These are phyloP conservation scores for Termitomyces sp. DNA, from an alignment of 768 basidiomycete species.

Conservation along the genomic window DNA sequence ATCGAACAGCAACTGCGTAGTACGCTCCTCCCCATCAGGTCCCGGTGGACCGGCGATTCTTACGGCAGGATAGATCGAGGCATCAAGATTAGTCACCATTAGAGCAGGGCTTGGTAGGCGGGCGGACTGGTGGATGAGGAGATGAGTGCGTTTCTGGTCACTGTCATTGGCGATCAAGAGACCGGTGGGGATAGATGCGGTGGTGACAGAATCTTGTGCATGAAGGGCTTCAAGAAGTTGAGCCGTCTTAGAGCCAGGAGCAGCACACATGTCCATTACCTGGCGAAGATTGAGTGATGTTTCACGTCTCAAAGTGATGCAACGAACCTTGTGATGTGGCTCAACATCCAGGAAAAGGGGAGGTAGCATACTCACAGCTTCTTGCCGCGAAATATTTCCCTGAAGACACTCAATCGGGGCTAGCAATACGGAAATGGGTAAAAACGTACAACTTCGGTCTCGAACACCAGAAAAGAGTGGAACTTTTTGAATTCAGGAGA, in stretches of 20 bases:
- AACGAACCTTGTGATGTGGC: slow-evolving; percentile 71
- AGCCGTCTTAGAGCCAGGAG: slow-evolving; percentile 96
- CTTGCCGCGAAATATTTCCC: slow-evolving; percentile 95
- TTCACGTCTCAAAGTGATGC: not conserved
- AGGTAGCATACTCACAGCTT: slow-evolving; percentile 99
- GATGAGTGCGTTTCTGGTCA: slow-evolving; percentile 89
- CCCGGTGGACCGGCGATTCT: slow-evolving; percentile 36
- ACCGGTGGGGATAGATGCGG: slow-evolving; percentile 71
- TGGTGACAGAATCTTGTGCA: slow-evolving; percentile 58
- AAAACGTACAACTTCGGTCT: slow-evolving; percentile 86
- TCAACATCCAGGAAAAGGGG: slow-evolving; percentile 92
- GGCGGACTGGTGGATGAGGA: slow-evolving; percentile 96
- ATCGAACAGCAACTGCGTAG: slow-evolving; percentile 72
- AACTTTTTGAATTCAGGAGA: slow-evolving; percentile 89
- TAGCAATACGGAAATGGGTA: not conserved
- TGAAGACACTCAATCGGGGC: slow-evolving; percentile 21
- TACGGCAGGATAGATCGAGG: slow-evolving; percentile 75
- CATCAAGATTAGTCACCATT: slow-evolving; percentile 96
- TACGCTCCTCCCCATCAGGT: slow-evolving; percentile 25
- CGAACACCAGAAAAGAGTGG: slow-evolving; percentile 93
- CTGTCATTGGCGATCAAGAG: slow-evolving; percentile 93
- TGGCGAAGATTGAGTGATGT: slow-evolving; percentile 20
- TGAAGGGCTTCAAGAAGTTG: slow-evolving; percentile 96
- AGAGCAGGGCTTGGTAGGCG: slow-evolving; percentile 87
- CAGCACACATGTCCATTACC: slow-evolving; percentile 98